Conservation (phyloP, 2,329 filamentous ascomycete genomes). For the Ceratocystis smalleyi region DNA sequence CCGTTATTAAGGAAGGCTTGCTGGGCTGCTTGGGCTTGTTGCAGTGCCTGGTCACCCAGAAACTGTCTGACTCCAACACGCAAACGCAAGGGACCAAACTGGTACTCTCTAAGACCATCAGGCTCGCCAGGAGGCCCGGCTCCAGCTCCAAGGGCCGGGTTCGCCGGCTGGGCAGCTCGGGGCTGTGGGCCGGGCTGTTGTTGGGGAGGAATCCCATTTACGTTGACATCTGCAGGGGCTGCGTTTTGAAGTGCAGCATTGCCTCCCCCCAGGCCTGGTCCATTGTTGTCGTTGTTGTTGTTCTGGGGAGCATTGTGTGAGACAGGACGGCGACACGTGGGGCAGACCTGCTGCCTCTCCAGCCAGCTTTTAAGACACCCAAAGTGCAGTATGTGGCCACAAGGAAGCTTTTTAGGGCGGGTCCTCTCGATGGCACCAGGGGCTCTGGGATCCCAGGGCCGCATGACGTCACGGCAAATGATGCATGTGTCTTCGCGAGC, state of each 20-base stretch:
- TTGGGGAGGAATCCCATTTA: slow-evolving; percentile 19
- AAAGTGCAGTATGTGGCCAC: slow-evolving; percentile 87
- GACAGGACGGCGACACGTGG: slow-evolving; percentile 79
- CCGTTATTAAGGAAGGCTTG: slow-evolving; percentile 12
- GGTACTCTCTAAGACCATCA: slow-evolving; percentile 14
- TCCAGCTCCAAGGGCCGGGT: slow-evolving; percentile 1
- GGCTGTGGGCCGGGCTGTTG: slow-evolving; percentile 7
- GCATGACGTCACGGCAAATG: slow-evolving; percentile 94
- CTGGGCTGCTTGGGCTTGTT: slow-evolving; percentile 16
- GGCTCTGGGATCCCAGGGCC: slow-evolving; percentile 48
- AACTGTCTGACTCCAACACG: slow-evolving; percentile 24
- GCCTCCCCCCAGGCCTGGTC: slow-evolving; percentile 21
- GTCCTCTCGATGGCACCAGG: slow-evolving; percentile 65
- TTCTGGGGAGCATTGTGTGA: slow-evolving; percentile 31
- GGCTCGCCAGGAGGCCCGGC: not conserved
- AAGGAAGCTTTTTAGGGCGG: slow-evolving; percentile 88
- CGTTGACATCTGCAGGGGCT: slow-evolving; percentile 20
- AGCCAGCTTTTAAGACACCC: slow-evolving; percentile 94
- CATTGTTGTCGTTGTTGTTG: slow-evolving; percentile 17
- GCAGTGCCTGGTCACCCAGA: slow-evolving; percentile 18
- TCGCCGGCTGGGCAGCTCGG: not conserved
- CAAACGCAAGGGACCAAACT: slow-evolving; percentile 10
- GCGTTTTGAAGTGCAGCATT: slow-evolving; percentile 19
- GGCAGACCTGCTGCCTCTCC: slow-evolving; percentile 91
- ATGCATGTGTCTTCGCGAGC: slow-evolving; percentile 84